Evolutionary conservation across 805 yeast species (phyloP), one percentile per base, ranked within the genome.

Genomic region (Teunomyces gatunensis): DNA sequence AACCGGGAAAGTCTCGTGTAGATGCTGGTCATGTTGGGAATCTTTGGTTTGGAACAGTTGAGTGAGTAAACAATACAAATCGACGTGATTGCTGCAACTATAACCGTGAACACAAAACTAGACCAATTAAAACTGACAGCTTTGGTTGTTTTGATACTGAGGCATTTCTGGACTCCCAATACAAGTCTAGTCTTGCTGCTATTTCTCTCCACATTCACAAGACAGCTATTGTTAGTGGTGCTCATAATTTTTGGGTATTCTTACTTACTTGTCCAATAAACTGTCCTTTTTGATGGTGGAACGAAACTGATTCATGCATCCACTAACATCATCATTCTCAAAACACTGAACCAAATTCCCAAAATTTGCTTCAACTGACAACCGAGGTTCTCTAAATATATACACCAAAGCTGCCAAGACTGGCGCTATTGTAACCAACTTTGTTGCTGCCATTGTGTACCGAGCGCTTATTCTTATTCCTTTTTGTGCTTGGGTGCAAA

Each of bases 401-500:
- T n/a, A 37, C 17, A 13, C 28, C 29, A 37, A 37, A 2, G 40
- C 29, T 4, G 40, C 29, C 29, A 37, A 37, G 7, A 37, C 15
- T 5, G 17, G 17, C 21, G 18, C 29, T 23, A 37, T 12, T 6
- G 9, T 37, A 20, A 23, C 18, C 6, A 37, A n/a, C 25, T 37
- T 23, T 21, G 28, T 18, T 21, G 29, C 29, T 6, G n/a, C 17
- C 40, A 37, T 37, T 35, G 27, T 9, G 10, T 17, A 12, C 9
- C 12, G 12, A 20, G 28, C 40, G 40, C 28, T 13, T 23, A 37
- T n/a, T 27, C 11, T 18, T 18, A 18, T 18, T 18, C 20, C 20
- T 13, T 11, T 21, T 37, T 37, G 25, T 37, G 40, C 27, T 37
- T 12, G 40, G 40, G 10, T 37, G 40, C 40, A 37, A 37, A 37